Evolutionary conservation across 192 early-diverging fungal genomes (phyloP).

Genomic region (Entomortierella parvispora): DNA sequence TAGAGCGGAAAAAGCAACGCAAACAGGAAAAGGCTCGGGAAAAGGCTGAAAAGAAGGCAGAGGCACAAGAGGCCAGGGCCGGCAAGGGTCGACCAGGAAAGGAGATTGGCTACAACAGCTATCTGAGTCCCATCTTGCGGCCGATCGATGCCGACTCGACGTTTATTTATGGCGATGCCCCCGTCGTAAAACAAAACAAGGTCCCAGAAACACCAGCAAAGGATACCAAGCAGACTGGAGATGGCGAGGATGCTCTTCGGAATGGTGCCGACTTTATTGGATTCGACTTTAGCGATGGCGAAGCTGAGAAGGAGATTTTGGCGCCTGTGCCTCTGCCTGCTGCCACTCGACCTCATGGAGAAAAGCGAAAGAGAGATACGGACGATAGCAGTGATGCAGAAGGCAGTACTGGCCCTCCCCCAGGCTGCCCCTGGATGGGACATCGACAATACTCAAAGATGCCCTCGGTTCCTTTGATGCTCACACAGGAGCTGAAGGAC

Average conservation of each 20-base stretch:
- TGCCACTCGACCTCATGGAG: not conserved
- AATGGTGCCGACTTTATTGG: constrained; percentile 32
- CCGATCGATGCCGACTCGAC: not conserved
- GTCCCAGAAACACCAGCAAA: not conserved
- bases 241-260: constrained; percentile 15
- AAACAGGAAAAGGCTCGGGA: not conserved
- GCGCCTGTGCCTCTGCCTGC: not conserved
- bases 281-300: constrained; percentile 14
- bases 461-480: constrained; percentile 7
- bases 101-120: not conserved
- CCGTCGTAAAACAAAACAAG: not conserved
- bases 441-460: constrained; percentile 4
- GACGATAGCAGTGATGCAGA: constrained; percentile 12
- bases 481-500: constrained; percentile 74
- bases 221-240: not conserved
- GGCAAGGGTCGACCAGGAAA: constrained; percentile 1
- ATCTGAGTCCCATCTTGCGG: not conserved
- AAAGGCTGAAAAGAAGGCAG: too few relatives aligned
- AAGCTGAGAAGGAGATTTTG: not conserved
- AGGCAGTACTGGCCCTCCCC: constrained; percentile 6
- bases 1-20: not conserved
- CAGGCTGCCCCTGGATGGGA: constrained; percentile 41
- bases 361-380: constrained; percentile 12
- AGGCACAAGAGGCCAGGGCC: not conserved
- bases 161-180: too few relatives aligned